Evolutionary conservation across 2,329 filamentous ascomycete genomes (phyloP).

Genomic region (Hymenoscyphus fraxineus): DNA sequence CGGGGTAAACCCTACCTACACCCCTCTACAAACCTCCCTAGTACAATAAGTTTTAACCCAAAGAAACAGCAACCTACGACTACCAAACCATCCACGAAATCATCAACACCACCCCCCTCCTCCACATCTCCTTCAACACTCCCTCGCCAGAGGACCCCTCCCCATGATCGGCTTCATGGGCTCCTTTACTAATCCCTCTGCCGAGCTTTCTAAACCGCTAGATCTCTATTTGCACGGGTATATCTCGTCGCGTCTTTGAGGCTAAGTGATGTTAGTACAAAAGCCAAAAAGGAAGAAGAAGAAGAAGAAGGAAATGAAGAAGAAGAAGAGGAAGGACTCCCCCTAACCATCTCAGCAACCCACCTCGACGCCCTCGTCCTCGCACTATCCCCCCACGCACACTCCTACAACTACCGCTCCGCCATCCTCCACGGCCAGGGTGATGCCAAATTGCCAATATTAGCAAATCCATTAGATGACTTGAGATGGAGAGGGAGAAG

Average conservation of each 20-base stretch:
- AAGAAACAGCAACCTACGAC: slow-evolving; percentile 20
- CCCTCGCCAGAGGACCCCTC: slow-evolving; percentile 44
- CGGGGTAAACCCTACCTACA: neutral
- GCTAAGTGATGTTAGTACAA: slow-evolving; percentile 33
- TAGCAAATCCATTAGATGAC: too few relatives aligned
- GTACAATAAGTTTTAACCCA: too few relatives aligned
- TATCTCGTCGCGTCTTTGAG: slow-evolving; percentile 73
- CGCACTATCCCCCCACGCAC: slow-evolving; percentile 59
- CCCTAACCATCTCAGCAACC: slow-evolving; percentile 68
- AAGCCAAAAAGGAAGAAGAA: slow-evolving; percentile 38
- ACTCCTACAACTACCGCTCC: slow-evolving; percentile 70
- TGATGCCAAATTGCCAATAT: too few relatives aligned
- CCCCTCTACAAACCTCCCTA: neutral
- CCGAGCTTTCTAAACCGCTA: slow-evolving; percentile 62
- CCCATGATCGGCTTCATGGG: slow-evolving; percentile 86
- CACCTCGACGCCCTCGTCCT: slow-evolving; percentile 78
- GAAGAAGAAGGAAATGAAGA: neutral
- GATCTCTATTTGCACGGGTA: slow-evolving; percentile 83
- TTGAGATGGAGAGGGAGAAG: too few relatives aligned
- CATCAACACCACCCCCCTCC: slow-evolving; percentile 68
- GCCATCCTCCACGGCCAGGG: slow-evolving; percentile 7
- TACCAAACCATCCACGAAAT: slow-evolving; percentile 68
- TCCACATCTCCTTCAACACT: slow-evolving; percentile 74
- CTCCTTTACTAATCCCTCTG: slow-evolving; percentile 61
- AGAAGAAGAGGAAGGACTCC: slow-evolving; percentile 41